A percentile compares a stretch with the other conserved stretches of the same genome.
Evolutionary conservation across 345 rosid genomes (phyloP).

Genomic region (Erucastrum elatum): DNA sequence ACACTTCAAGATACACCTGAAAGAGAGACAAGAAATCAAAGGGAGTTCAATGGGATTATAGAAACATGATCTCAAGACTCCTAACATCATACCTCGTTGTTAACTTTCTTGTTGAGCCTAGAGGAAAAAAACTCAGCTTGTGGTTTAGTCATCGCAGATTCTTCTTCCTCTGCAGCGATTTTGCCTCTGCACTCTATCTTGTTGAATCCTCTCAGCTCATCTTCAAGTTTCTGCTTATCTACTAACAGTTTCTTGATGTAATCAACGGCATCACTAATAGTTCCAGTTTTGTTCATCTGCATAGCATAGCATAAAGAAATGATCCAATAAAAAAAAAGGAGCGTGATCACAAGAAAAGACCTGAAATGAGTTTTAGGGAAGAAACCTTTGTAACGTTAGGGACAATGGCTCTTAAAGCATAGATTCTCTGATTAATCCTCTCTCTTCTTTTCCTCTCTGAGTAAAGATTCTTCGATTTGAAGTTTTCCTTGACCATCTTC

Average conservation of each 20-base stretch:
- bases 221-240: constrained; percentile 54
- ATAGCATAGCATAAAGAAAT: constrained; percentile 1
- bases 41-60: not conserved
- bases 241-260: constrained; percentile 58
- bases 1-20: constrained; percentile 63
- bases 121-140: constrained; percentile 16
- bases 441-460: constrained; percentile 80
- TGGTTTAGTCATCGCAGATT: constrained; percentile 18
- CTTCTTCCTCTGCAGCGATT: constrained; percentile 24
- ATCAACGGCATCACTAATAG: constrained; percentile 69
- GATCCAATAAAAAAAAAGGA: not conserved
- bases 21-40: not conserved
- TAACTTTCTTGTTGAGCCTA: constrained; percentile 19
- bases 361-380: constrained; percentile 8
- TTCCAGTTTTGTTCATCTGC: constrained; percentile 77
- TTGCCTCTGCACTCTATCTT: constrained; percentile 40
- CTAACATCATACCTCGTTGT: constrained; percentile 12
- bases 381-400: constrained; percentile 85
- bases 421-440: constrained; percentile 56
- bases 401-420: constrained; percentile 60
- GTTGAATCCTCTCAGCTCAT: constrained; percentile 58
- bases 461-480: constrained; percentile 70
- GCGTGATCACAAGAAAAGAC: not conserved
- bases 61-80: not conserved
- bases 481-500: constrained; percentile 39